Evolutionary conservation across 257 asterid species (phyloP), one percentile per base, ranked within the genome.

Genomic region (Rehmannia glutinosa): DNA sequence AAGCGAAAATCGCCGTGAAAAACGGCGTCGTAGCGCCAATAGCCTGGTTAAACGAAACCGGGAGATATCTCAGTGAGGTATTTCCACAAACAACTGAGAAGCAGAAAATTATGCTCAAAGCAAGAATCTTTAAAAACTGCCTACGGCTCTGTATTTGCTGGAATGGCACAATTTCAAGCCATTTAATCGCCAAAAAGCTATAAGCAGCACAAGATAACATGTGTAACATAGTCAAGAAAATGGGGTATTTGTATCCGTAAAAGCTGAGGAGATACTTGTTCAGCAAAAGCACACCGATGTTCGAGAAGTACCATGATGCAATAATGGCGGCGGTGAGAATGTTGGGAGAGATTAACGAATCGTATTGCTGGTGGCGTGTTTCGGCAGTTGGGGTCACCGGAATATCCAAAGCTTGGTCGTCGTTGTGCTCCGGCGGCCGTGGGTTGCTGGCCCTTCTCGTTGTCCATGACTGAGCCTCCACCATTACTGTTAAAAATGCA

Each of bases 11-110:
- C 8, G 99, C 97, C 0, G 99, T 93, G 64, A 93, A 93, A 55
- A 93, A 93, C 0, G 97, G 97, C 8, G 99, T 93, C 12, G 97
- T 90, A 0, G 97, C 97, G 17, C 99, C 99, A 32, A 88, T 88
- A 2, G 96, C 99, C 43, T 93, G 97, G 51, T 93, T 93, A 61
- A 93, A 93, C 8, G 99, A 93, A 0, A 93, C 95, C 3, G 97
- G 99, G 43, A 93, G 78, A 77, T 90, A 93, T 49, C 99, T 71
- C 56, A 93, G 69, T 1, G 99, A 93, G 33, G 99, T 90, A 62
- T 93, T 93, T 2, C 99, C 97, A 71, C 97, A 93, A 4, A 93
- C 99, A 56, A 93, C 99, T 4, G 97, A 90, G 71, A 93, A 88
- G 70, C 91, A 93, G 57, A 93, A 93, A 1, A 93, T 90, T 32